Percentiles rank a stretch among this genome's conserved stretches.
Conservation (phyloP, 192 early-diverging fungal genomes). For the Rhizoclosmatium sp. region DNA sequence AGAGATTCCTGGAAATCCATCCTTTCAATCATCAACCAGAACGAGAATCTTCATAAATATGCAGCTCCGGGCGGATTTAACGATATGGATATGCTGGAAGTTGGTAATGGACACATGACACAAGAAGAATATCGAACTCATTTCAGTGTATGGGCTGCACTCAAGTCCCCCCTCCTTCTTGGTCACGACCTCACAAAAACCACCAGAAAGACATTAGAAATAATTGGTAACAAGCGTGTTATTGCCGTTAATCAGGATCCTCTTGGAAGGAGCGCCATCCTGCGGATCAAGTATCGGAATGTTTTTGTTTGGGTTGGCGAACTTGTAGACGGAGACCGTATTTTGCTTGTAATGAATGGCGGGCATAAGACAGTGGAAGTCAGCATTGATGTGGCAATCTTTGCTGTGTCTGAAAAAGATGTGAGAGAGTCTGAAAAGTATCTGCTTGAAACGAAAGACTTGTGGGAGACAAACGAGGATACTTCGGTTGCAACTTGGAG, state of each 20-base stretch:
- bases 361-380: no score
- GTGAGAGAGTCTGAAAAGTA: no score
- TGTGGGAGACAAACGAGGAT: no score
- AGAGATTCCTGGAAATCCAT: slow-evolving; percentile 12
- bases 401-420: no score
- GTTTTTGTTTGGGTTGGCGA: slow-evolving; percentile 38
- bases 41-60: neutral
- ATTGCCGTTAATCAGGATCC: slow-evolving; percentile 69
- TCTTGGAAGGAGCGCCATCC: slow-evolving; percentile 46
- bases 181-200: slow-evolving; percentile 52
- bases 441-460: no score
- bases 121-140: slow-evolving; percentile 55
- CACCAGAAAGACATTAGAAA: slow-evolving; percentile 27
- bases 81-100: slow-evolving; percentile 63
- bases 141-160: slow-evolving; percentile 62
- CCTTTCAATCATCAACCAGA: slow-evolving; percentile 46
- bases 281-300: slow-evolving; percentile 9
- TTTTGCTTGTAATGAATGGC: slow-evolving; percentile 38
- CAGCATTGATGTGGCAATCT: no score
- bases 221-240: slow-evolving; percentile 54
- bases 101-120: slow-evolving; percentile 58
- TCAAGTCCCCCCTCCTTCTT: slow-evolving; percentile 66
- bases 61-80: slow-evolving; percentile 42
- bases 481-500: no score
- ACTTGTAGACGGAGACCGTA: slow-evolving; percentile 22